These are phyloP conservation scores for Solanum boliviense DNA, from an alignment of 257 asterid species.

Conservation along the genomic window DNA sequence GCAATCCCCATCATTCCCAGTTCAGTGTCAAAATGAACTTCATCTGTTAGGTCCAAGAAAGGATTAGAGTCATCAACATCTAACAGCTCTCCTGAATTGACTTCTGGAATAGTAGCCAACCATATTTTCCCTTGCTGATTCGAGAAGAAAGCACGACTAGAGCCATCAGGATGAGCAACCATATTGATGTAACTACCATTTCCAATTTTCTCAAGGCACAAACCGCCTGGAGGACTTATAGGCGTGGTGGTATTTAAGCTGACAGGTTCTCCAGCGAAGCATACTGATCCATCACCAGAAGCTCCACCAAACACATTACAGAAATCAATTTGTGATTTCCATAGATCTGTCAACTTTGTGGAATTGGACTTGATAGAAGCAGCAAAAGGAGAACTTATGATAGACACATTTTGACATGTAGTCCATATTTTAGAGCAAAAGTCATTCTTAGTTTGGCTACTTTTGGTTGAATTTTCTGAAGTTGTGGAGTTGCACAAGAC, in stretches of 20 bases:
- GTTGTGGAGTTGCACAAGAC: constrained; percentile 65
- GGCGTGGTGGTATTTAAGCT: constrained; percentile 20
- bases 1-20: constrained; percentile 82
- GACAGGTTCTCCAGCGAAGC: constrained; percentile 56
- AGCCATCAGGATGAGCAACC: constrained; percentile 88
- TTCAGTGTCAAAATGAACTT: constrained; percentile 61
- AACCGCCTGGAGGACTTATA: constrained; percentile 47
- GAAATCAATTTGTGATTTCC: constrained; percentile 65
- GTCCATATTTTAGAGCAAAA: constrained; percentile 73
- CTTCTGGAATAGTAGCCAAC: constrained; percentile 58
- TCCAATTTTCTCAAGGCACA: constrained; percentile 80
- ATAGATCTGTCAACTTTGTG: constrained; percentile 45
- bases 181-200: constrained; percentile 65
- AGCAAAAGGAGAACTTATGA: constrained; percentile 56
- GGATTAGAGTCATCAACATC: constrained; percentile 46
- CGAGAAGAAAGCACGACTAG: constrained; percentile 69
- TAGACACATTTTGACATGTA: constrained; percentile 55
- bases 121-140: constrained; percentile 78
- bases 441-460: constrained; percentile 24
- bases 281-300: constrained; percentile 34
- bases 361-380: constrained; percentile 29
- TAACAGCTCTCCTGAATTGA: constrained; percentile 47
- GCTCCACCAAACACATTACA: constrained; percentile 60
- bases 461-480: constrained; percentile 39
- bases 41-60: constrained; percentile 65